Evolutionary conservation across 768 basidiomycete genomes (phyloP).

Genomic region (Boletus subcaerulescens): DNA sequence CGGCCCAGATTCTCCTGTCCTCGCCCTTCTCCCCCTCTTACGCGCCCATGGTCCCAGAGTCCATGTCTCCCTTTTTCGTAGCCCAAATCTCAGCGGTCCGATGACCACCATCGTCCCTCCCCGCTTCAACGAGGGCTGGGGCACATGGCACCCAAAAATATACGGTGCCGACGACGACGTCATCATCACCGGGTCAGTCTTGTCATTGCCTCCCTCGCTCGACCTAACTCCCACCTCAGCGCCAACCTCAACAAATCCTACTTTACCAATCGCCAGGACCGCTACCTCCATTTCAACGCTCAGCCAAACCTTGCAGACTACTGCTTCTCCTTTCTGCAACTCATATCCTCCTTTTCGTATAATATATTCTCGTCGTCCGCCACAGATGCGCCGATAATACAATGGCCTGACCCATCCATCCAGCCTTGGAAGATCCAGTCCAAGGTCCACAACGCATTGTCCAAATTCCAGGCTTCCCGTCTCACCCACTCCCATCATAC

Average conservation of each 20-base stretch:
- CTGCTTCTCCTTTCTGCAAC: slow-evolving; percentile 73
- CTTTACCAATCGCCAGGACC: slow-evolving; percentile 93
- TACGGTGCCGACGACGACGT: slow-evolving; percentile 93
- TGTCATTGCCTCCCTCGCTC: not conserved
- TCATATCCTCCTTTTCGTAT: slow-evolving; percentile 73
- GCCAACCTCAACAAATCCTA: slow-evolving; percentile 93
- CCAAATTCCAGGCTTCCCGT: slow-evolving; percentile 54
- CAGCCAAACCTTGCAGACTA: slow-evolving; percentile 74
- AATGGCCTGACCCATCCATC: slow-evolving; percentile 63
- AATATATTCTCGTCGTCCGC: slow-evolving; percentile 30
- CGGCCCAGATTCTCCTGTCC: slow-evolving; percentile 65
- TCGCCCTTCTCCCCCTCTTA: slow-evolving; percentile 68
- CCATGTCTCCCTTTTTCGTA: slow-evolving; percentile 79
- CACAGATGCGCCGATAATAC: slow-evolving; percentile 47
- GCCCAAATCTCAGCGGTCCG: slow-evolving; percentile 76
- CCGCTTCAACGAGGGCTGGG: slow-evolving; percentile 97
- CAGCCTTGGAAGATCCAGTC: slow-evolving; percentile 70
- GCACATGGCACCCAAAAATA: slow-evolving; percentile 96
- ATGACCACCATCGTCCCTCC: slow-evolving; percentile 79
- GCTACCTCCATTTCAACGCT: slow-evolving; percentile 73
- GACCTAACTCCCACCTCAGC: slow-evolving; percentile 39
- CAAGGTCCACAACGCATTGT: slow-evolving; percentile 55
- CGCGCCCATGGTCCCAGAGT: slow-evolving; percentile 70
- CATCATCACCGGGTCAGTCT: slow-evolving; percentile 83
- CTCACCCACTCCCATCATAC: slow-evolving; percentile 6